Base-by-base conservation (phyloP, 208 protist species). In the Vickermania ingenoplastis region DNA sequence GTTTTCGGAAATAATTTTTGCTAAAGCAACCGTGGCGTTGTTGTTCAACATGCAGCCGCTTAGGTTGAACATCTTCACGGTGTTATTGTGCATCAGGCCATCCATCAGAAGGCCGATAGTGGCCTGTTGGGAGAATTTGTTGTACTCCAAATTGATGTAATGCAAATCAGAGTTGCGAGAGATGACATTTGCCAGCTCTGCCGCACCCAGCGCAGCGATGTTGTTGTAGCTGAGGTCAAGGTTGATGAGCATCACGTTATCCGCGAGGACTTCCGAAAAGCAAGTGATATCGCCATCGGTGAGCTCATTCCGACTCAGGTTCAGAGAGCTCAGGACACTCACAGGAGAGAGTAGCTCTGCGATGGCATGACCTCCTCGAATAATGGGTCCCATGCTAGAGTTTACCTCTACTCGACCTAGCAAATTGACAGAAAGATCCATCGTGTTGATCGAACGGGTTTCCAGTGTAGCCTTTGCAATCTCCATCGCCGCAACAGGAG, bases 151-250 rank as follows among this genome's bases (percentile, higher is more conserved):
- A 63, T 94, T 94, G 28, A 96, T 64, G 62, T 83, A 70, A 21
- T 81, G 83, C n/a, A 96, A 57, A 57, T 94, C 87, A 36, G 69
- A 70, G 65, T 94, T 94, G 28, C 74, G 76, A 28, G 79, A 74
- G 3, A 96, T 65, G 54, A 94, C 77, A 49, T 81, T 73, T 7
- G 79, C 76, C 22, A 94, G 51, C 61, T 87, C 81, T 4, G 77
- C 53, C 21, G 86, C 90, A n/a, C 82, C 86, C 22, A 79, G 50
- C 58, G 77, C 85, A 36, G 81, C 78, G 62, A 96, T 83, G 53
- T 65, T 61, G 78, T 96, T 96, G 75, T 92, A 92, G 62, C 79
- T 89, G 22, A 96, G 62, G 66, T 96, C 90, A 26, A 96, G 71
- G 41, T 67, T 61, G 28, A 83, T 71, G 13, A 96, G 63, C 28